phyloP scores from a whole-genome alignment of 1,284 basidiomycete species.

The Ustilago esculenta region DNA sequence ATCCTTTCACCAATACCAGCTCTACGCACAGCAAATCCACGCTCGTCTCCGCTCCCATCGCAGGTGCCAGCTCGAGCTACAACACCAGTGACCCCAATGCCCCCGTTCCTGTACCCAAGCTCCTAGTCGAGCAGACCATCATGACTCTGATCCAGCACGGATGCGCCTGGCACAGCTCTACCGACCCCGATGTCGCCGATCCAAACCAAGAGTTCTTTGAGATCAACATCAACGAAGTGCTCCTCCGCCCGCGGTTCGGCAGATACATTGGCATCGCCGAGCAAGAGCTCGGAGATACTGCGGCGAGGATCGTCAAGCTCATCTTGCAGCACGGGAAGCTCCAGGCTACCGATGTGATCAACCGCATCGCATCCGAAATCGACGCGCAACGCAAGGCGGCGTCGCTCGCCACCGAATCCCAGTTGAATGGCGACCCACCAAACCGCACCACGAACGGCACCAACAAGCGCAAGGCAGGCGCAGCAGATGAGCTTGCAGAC shows the following conservation, averaged over 20 bases:
- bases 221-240: slow-evolving; percentile 67
- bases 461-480: slow-evolving; percentile 40
- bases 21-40: slow-evolving; percentile 25
- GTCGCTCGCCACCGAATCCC: background rate
- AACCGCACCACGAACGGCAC: slow-evolving; percentile 19
- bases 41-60: slow-evolving; percentile 27
- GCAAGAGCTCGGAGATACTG: slow-evolving; percentile 74
- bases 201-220: slow-evolving; percentile 66
- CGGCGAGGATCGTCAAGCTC: slow-evolving; percentile 67
- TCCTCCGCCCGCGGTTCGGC: slow-evolving; percentile 65
- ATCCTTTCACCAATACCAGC: slow-evolving; percentile 28
- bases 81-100: slow-evolving; percentile 71
- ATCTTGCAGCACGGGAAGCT: slow-evolving; percentile 88
- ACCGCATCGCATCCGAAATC: slow-evolving; percentile 68
- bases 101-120: slow-evolving; percentile 73
- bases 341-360: slow-evolving; percentile 77
- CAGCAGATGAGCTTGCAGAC: slow-evolving; percentile 5
- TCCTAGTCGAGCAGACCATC: slow-evolving; percentile 78
- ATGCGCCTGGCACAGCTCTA: slow-evolving; percentile 67
- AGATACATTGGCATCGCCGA: slow-evolving; percentile 80
- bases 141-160: slow-evolving; percentile 91
- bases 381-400: slow-evolving; percentile 14
- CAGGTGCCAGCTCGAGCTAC: slow-evolving; percentile 39
- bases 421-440: slow-evolving; percentile 11
- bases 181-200: slow-evolving; percentile 38